Evolutionary conservation across 2,329 filamentous ascomycete species (phyloP).

Genomic region (Verticillium nonalfalfae): DNA sequence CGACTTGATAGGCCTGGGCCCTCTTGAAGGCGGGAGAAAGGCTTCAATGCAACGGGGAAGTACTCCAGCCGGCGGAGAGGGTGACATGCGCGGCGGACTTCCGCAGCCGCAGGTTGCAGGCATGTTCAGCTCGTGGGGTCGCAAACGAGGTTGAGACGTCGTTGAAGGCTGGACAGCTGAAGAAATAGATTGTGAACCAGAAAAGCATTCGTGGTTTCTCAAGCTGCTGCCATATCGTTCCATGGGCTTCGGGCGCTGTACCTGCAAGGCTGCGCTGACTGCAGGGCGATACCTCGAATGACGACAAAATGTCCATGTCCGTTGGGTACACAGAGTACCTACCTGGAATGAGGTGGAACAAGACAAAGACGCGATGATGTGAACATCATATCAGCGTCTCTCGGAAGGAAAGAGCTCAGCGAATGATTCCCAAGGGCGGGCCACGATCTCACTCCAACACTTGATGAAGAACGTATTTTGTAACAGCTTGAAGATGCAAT

Average conservation of each 20-base stretch:
- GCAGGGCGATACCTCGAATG: too few relatives aligned
- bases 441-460: background rate
- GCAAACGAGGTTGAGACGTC: background rate
- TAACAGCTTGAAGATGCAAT: background rate
- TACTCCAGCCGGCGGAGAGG: background rate
- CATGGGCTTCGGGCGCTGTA: too few relatives aligned
- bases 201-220: too few relatives aligned
- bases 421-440: background rate
- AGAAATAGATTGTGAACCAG: too few relatives aligned
- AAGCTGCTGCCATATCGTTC: too few relatives aligned
- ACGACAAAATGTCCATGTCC: too few relatives aligned
- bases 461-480: background rate
- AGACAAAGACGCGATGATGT: too few relatives aligned
- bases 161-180: too few relatives aligned
- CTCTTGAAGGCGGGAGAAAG: background rate
- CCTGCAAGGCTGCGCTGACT: too few relatives aligned
- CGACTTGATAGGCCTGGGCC: background rate
- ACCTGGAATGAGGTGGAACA: too few relatives aligned
- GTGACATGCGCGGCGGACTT: background rate
- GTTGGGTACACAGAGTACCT: too few relatives aligned
- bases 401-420: background rate
- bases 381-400: too few relatives aligned
- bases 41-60: background rate
- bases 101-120: background rate
- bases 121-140: background rate